These are phyloP conservation scores for Hibiscus mutabilis DNA, from an alignment of 345 rosid species.

Conservation along the genomic window DNA sequence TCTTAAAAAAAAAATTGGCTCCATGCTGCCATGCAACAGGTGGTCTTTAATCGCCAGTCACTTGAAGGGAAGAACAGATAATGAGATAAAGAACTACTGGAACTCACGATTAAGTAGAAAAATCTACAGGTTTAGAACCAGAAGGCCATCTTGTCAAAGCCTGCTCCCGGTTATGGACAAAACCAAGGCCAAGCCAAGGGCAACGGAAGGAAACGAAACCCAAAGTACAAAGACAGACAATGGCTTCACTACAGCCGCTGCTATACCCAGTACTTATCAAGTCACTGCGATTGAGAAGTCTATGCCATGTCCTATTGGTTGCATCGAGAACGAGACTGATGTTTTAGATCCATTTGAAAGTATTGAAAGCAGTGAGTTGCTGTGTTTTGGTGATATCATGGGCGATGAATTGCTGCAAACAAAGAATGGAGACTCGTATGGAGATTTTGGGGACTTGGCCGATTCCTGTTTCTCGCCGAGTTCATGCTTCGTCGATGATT, in stretches of 20 bases:
- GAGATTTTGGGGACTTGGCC: conserved; percentile 8
- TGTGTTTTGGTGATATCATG: conserved; percentile 12
- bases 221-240: not conserved
- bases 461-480: conserved; percentile 13
- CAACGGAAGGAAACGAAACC: conserved; percentile 22
- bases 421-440: not conserved
- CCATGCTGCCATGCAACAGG: conserved; percentile 22
- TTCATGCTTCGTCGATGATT: conserved; percentile 19
- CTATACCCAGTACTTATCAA: not conserved
- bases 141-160: not conserved
- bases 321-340: conserved; percentile 12
- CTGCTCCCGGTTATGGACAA: conserved; percentile 4
- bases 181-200: conserved; percentile 19
- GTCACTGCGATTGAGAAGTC: conserved; percentile 5
- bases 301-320: not conserved
- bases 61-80: conserved; percentile 57
- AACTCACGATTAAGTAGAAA: conserved; percentile 53
- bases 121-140: conserved; percentile 29
- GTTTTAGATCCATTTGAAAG: conserved; percentile 10
- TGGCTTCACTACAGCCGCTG: not conserved
- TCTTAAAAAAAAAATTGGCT: too few species aligned
- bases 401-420: conserved; percentile 10
- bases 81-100: conserved; percentile 70
- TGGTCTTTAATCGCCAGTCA: conserved; percentile 60
- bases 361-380: not conserved